Evolutionary conservation across 2,329 filamentous ascomycete species (phyloP).

Genomic region (Phialocephala sp.): DNA sequence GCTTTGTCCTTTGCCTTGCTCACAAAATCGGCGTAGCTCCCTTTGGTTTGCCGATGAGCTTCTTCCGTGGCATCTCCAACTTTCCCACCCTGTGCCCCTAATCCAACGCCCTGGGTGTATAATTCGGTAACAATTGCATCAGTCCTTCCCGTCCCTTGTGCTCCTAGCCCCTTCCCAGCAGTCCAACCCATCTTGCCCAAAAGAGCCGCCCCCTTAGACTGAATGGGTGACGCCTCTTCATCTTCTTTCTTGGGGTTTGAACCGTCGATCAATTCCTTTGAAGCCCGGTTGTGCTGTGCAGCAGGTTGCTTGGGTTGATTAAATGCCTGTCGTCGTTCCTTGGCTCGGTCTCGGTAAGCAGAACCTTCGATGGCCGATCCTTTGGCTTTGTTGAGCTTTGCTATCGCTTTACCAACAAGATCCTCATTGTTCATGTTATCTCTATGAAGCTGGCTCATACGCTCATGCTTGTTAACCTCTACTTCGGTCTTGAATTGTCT

Average conservation of each 20-base stretch:
- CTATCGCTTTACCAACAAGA: constrained; percentile 47
- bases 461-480: constrained; percentile 64
- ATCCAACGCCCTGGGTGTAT: constrained; percentile 71
- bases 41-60: constrained; percentile 65
- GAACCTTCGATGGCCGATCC: constrained; percentile 31
- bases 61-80: constrained; percentile 70
- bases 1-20: constrained; percentile 69
- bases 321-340: constrained; percentile 67
- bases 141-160: constrained; percentile 64
- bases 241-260: constrained; percentile 42
- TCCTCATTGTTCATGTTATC: constrained; percentile 58
- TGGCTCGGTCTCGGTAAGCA: constrained; percentile 63
- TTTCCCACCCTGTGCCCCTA: constrained; percentile 73
- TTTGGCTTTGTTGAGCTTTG: constrained; percentile 45
- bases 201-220: constrained; percentile 69
- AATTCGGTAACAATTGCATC: constrained; percentile 68
- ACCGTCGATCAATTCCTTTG: constrained; percentile 37
- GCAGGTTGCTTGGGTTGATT: constrained; percentile 63
- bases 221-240: constrained; percentile 46
- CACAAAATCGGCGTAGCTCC: constrained; percentile 66
- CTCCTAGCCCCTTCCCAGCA: constrained; percentile 68
- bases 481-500: constrained; percentile 60
- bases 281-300: constrained; percentile 44
- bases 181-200: constrained; percentile 78
- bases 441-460: constrained; percentile 61